These are phyloP conservation scores for Tetrapisispora nanseiensis DNA, from an alignment of 805 yeast genomes.

Conservation along the genomic window DNA sequence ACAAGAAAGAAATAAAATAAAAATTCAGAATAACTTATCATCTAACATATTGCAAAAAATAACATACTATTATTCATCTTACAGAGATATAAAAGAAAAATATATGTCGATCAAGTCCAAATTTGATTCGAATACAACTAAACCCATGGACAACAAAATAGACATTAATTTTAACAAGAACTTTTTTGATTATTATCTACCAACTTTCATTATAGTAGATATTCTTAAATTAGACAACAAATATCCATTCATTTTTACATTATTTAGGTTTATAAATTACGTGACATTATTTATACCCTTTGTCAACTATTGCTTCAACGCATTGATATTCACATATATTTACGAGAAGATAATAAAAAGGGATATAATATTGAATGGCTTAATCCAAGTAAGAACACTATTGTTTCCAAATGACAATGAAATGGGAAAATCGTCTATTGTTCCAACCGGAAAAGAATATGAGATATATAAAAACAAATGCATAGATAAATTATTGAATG, in stretches of 20 bases:
- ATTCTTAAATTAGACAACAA: conserved; percentile 1
- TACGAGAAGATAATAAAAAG: conserved; percentile 8
- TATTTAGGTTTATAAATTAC: conserved; percentile 16
- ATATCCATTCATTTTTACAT: conserved; percentile 11
- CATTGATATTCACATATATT: background rate
- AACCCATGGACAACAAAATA: background rate
- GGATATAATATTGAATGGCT: conserved; percentile 10
- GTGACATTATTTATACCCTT: background rate
- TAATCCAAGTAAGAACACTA: conserved; percentile 28
- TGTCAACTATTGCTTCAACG: background rate
- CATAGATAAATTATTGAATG: conserved; percentile 18
- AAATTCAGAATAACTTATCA: background rate
- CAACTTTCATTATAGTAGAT: conserved; percentile 8
- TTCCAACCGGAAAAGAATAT: conserved; percentile 35
- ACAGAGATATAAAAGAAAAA: background rate
- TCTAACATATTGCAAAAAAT: background rate
- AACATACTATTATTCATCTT: background rate
- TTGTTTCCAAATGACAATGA: conserved; percentile 41
- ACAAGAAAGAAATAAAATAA: background rate
- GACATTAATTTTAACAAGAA: background rate
- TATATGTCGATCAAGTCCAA: background rate
- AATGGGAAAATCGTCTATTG: conserved; percentile 40
- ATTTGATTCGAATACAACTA: background rate
- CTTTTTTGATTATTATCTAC: conserved; percentile 1
- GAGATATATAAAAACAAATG: conserved; percentile 23